Percentiles rank a stretch among this genome's conserved stretches.
phyloP scores from a whole-genome alignment of 495 filamentous ascomycete species.

The Endocarpon pusillum region DNA sequence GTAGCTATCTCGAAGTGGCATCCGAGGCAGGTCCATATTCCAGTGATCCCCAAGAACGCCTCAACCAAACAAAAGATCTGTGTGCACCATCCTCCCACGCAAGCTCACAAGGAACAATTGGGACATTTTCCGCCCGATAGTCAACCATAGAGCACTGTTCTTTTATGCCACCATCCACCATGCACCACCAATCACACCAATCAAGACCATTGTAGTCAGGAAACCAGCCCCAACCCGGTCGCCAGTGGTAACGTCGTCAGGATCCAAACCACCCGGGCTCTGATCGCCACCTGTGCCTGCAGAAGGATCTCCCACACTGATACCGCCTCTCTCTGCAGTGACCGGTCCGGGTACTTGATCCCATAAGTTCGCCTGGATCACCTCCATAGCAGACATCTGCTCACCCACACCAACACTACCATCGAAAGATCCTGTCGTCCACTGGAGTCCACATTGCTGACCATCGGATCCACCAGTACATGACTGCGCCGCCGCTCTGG shows the following conservation, averaged over 20 bases:
- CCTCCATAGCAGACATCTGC: constrained; percentile 54
- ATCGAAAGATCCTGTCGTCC: constrained; percentile 36
- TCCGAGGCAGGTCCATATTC: too few relatives aligned
- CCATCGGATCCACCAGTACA: constrained; percentile 44
- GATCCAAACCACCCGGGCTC: constrained; percentile 6
- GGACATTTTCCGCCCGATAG: too few relatives aligned
- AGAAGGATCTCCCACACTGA: constrained; percentile 50
- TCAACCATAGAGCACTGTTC: too few relatives aligned
- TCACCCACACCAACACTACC: constrained; percentile 44
- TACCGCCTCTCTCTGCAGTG: constrained; percentile 52
- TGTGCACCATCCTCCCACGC: too few relatives aligned
- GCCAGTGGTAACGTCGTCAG: constrained; percentile 22
- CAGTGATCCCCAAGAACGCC: too few relatives aligned
- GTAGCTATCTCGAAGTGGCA: too few relatives aligned
- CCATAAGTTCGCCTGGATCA: constrained; percentile 46
- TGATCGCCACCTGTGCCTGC: constrained; percentile 35
- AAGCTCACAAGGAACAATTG: too few relatives aligned
- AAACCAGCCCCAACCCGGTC: constrained; percentile 46
- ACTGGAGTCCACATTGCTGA: constrained; percentile 46
- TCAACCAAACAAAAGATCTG: too few relatives aligned
- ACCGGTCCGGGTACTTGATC: constrained; percentile 32
- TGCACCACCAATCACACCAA: constrained; percentile 21
- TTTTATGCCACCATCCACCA: constrained; percentile 23
- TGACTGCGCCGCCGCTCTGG: constrained; percentile 47
- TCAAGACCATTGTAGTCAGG: constrained; percentile 31